Percentiles rank a stretch among this genome's conserved stretches.
Evolutionary conservation across 2,329 filamentous ascomycete genomes (phyloP).

Genomic region (Chaetoscypha palmicola): DNA sequence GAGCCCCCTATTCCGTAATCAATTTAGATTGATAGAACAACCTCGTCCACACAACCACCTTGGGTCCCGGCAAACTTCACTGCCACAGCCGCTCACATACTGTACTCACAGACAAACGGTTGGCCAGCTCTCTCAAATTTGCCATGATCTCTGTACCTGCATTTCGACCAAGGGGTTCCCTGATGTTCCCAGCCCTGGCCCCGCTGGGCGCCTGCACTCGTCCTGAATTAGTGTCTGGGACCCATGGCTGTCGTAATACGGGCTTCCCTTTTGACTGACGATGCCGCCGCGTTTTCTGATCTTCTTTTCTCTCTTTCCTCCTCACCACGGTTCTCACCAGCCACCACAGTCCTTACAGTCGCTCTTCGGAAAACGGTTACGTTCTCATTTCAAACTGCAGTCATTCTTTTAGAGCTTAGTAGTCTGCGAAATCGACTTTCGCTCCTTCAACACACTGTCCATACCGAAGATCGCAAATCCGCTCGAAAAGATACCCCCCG

Average conservation of each 20-base stretch:
- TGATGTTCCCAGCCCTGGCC: neutral
- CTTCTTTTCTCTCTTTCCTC: slow-evolving; percentile 15
- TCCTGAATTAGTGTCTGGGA: slow-evolving; percentile 14
- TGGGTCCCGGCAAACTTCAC: neutral
- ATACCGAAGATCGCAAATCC: slow-evolving; percentile 12
- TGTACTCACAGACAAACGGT: too few relatives aligned
- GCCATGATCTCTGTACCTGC: slow-evolving; percentile 5
- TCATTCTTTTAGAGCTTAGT: slow-evolving; percentile 29
- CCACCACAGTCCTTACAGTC: slow-evolving; percentile 29
- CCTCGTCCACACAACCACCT: neutral
- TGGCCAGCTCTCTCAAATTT: slow-evolving; percentile 1
- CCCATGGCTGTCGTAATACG: slow-evolving; percentile 17
- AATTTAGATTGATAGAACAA: neutral
- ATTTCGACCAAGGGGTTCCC: slow-evolving; percentile 1
- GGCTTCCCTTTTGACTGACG: slow-evolving; percentile 8
- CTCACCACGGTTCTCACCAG: slow-evolving; percentile 26
- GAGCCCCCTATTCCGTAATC: neutral
- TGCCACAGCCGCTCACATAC: neutral
- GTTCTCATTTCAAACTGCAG: slow-evolving; percentile 26
- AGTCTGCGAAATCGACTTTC: slow-evolving; percentile 31
- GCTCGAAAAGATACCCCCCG: slow-evolving; percentile 3
- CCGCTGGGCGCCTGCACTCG: slow-evolving; percentile 11
- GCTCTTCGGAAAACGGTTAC: slow-evolving; percentile 21
- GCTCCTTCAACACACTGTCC: slow-evolving; percentile 22
- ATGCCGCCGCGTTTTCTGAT: slow-evolving; percentile 8